Base-by-base conservation (phyloP, 208 protist genomes). In the Lotmaria passim region DNA sequence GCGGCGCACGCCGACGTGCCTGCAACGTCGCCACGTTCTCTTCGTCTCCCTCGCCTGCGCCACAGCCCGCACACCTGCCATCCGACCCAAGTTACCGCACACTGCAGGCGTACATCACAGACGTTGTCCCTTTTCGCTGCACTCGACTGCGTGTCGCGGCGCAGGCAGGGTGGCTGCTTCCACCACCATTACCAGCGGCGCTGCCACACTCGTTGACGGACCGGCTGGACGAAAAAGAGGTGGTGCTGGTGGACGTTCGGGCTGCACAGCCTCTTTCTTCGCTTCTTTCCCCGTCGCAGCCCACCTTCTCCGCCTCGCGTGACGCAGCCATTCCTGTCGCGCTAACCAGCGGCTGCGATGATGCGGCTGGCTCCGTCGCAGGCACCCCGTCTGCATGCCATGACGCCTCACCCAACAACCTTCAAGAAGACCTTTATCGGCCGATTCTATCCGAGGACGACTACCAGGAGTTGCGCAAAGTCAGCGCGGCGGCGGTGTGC, bases 141-240 rank as follows among this genome's bases (percentile, higher is more conserved):
- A 73, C 73, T 33, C 76, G 82, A 36, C 65, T 88, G 43, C 69
- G 64, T 24, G 52, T 82, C 1, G 81, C 75, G 33, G 78, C 76
- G 39, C 86, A 88, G 53, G 76, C 86, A 0, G 86, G 86, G 0
- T 87, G 75, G 82, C 59, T 88, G 56, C 75, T 91, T 3, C 82
- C 79, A 6, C 53, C 81, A 0, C 79, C 73, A 6, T 48, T 78
- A 0, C 79, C 73, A 21, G 61, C 46, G 19, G 28, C 78, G 24
- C 73, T 83, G 31, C 61, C 62, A 24, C 69, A 67, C 11, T 62
- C 50, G 21, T 38, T 69, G 26, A 69, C 68, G 6, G 17, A 69
- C 28, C 62, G 55, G 24, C 12, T 69, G 7, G 17, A 55, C 7
- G 70, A 76, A 34, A 38, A 33, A 0, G 70, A 69, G 7, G 70